Base-by-base conservation (phyloP, 306 rosid species). In the Boehmeria nivea region DNA sequence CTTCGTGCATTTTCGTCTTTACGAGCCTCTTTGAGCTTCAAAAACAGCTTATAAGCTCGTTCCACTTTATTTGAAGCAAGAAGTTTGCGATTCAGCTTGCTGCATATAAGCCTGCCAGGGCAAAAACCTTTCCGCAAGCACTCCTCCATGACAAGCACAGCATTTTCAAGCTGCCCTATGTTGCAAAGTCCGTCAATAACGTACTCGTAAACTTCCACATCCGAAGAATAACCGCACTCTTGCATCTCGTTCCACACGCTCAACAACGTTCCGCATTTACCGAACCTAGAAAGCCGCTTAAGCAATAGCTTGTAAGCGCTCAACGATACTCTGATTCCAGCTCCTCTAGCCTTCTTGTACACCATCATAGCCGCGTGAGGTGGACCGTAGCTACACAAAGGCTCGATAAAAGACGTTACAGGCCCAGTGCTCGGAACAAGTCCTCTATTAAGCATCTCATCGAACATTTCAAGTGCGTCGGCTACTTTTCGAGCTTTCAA, bases 61-160 rank as follows among this genome's bases (percentile, higher is more conserved):
- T 82, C 90, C 47, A 72, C 74, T 54, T 67, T 68, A 64, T 80
- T 47, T 22, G 80, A 80, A 66, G 72, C 91, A 51, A 90, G 68
- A 14, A 90, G 72, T 68, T 27, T 82, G 63, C 75, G 80, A 38
- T 81, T 78, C 44, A 90, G 69, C 74, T 82, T 90, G 78, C 91
- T 78, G 58, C 76, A 87, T 16, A 75, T 76, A 55, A 74, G 94
- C 73, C 94, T 84, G 76, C 81, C 71, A 1, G 94, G 94, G 61
- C 87, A 87, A 53, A 84, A 87, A 9, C 94, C 94, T 59, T 72
- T 73, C 37, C 62, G 54, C 71, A 90, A 57, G 67, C 74, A 79
- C 81, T 90, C 98, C 76, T 87, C 95, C 98, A 84, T 82, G 59
- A 82, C 95, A 72, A 78, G 88, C 72, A 80, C 88, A 17, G 91